phyloP scores from a whole-genome alignment of 1,284 basidiomycete genomes.

The Moesziomyces sp. region DNA sequence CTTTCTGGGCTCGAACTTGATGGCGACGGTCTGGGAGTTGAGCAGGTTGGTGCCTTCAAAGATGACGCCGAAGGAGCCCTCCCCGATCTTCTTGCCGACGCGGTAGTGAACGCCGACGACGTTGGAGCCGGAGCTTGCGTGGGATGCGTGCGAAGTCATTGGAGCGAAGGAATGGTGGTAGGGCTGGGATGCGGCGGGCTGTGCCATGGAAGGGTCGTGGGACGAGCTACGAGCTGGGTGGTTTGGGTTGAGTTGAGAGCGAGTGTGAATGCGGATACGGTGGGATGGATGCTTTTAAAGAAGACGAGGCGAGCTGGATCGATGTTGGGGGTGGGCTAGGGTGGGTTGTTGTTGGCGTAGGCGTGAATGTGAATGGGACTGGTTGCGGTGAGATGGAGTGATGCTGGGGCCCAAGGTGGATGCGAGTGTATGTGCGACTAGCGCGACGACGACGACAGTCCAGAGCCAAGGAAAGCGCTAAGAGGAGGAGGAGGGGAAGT shows the following conservation, averaged over 20 bases:
- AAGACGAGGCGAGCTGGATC: neutral
- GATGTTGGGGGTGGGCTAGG: neutral
- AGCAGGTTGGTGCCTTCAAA: constrained; percentile 95
- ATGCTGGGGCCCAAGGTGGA: neutral
- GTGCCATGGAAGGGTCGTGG: constrained; percentile 15
- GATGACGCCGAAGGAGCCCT: constrained; percentile 88
- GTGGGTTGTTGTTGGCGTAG: no score
- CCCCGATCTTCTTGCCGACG: constrained; percentile 79
- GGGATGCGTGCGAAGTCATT: constrained; percentile 62
- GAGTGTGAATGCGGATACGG: no score
- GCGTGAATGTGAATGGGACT: no score
- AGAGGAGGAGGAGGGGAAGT: no score
- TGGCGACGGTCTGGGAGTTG: constrained; percentile 94
- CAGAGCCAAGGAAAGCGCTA: no score
- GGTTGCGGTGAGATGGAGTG: neutral
- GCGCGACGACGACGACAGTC: no score
- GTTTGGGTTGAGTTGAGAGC: no score
- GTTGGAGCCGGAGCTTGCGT: constrained; percentile 64
- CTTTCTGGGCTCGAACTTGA: constrained; percentile 98
- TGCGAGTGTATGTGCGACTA: neutral
- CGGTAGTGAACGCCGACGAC: constrained; percentile 77
- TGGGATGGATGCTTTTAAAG: no score
- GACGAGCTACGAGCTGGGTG: neutral
- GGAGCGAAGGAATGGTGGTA: constrained; percentile 41
- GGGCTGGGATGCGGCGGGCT: constrained; percentile 27